These are phyloP conservation scores for Phytophthora sp. DNA, from an alignment of 352 stramenopile genomes.

Conservation along the genomic window DNA sequence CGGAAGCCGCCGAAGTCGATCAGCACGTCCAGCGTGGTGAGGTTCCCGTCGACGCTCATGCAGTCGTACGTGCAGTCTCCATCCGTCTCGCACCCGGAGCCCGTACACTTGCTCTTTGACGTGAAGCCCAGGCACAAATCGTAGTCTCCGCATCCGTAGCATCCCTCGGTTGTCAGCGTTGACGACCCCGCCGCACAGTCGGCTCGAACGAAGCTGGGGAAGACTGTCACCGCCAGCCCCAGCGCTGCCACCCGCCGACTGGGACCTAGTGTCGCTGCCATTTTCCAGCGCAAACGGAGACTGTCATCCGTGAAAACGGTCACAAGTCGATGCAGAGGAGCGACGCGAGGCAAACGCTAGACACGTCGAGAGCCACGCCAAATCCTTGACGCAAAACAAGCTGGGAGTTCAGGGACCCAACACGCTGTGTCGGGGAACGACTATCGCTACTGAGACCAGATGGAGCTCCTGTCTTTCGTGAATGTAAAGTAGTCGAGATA, in stretches of 20 bases:
- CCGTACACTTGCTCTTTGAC: slow-evolving; percentile 22
- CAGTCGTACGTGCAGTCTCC: slow-evolving; percentile 39
- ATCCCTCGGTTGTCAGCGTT: slow-evolving; percentile 31
- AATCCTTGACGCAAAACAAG: slow-evolving; percentile 34
- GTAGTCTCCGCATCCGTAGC: slow-evolving; percentile 27
- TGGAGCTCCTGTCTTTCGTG: no score
- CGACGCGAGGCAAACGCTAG: neutral
- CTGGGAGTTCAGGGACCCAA: slow-evolving; percentile 12
- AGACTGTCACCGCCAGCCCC: slow-evolving; percentile 1
- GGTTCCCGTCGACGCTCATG: slow-evolving; percentile 23
- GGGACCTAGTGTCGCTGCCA: slow-evolving; percentile 1
- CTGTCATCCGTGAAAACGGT: neutral
- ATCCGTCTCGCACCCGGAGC: slow-evolving; percentile 33
- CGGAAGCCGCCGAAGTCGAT: slow-evolving; percentile 35
- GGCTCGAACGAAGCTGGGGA: slow-evolving; percentile 4
- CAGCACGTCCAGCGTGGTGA: slow-evolving; percentile 24
- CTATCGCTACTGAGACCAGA: slow-evolving; percentile 15
- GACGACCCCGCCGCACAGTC: slow-evolving; percentile 26
- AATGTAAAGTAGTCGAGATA: slow-evolving; percentile 18
- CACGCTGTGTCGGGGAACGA: slow-evolving; percentile 15
- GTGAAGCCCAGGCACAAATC: slow-evolving; percentile 35
- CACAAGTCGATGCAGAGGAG: slow-evolving; percentile 22
- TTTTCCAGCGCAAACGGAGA: slow-evolving; percentile 17
- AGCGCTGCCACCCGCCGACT: slow-evolving; percentile 3
- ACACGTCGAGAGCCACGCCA: slow-evolving; percentile 3